A percentile compares a stretch with the other conserved stretches of the same genome.
phyloP scores from a whole-genome alignment of 176 grass and related monocot species.

The Oryza glaberrima region DNA sequence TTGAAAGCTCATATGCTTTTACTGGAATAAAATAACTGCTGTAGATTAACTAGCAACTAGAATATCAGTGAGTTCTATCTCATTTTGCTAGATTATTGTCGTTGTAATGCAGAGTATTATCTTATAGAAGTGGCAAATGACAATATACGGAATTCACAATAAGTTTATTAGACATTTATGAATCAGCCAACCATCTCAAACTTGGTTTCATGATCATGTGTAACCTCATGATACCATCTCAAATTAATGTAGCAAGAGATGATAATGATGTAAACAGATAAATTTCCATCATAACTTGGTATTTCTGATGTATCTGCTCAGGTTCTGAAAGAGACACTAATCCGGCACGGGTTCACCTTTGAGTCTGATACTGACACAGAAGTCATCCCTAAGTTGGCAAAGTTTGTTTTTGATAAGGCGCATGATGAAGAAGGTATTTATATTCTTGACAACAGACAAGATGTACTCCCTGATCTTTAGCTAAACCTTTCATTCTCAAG shows the following conservation, averaged over 20 bases:
- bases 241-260: background rate
- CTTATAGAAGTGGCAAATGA: background rate
- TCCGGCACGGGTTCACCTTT: slow-evolving; percentile 85
- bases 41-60: background rate
- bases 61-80: background rate
- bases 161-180: slow-evolving; percentile 4
- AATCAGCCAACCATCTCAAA: background rate
- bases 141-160: background rate
- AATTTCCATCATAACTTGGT: slow-evolving; percentile 11
- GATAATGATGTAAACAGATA: background rate
- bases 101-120: background rate
- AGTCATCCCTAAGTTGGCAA: slow-evolving; percentile 95
- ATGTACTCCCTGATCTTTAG: slow-evolving; percentile 26
- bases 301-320: slow-evolving; percentile 40
- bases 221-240: background rate
- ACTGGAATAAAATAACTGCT: background rate
- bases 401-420: slow-evolving; percentile 92
- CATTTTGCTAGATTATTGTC: background rate
- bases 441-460: background rate
- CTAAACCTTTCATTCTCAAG: background rate
- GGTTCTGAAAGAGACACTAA: slow-evolving; percentile 89
- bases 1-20: background rate
- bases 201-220: slow-evolving; percentile 3
- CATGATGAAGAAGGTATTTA: slow-evolving; percentile 71
- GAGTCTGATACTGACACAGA: slow-evolving; percentile 96